Conservation (phyloP, 192 early-diverging fungal genomes). For the Entomortierella chlamydospora region DNA sequence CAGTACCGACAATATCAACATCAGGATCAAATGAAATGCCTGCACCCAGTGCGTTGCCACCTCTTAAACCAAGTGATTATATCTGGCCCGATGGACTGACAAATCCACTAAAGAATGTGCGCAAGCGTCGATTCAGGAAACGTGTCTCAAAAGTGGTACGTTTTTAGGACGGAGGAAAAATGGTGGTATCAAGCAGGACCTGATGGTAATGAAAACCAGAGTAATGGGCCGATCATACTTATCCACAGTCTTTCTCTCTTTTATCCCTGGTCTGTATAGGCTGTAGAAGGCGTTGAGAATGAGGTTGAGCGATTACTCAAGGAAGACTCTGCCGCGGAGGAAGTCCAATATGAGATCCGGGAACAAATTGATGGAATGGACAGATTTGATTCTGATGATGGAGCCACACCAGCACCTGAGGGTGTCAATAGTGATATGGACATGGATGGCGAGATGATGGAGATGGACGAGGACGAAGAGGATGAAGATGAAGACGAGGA, state of each 20-base stretch:
- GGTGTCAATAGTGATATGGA: conserved; percentile 54
- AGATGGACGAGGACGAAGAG: conserved; percentile 58
- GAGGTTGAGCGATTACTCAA: conserved; percentile 85
- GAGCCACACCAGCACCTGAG: conserved; percentile 51
- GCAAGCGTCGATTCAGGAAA: conserved; percentile 85
- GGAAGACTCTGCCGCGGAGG: conserved; percentile 77
- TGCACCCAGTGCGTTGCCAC: conserved; percentile 11
- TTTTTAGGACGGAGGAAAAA: no score
- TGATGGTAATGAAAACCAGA: no score
- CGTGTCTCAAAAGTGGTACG: conserved; percentile 79
- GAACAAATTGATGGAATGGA: conserved; percentile 25
- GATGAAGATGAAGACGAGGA: conserved; percentile 58
- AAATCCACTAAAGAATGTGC: conserved; percentile 77
- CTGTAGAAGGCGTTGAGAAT: conserved; percentile 83
- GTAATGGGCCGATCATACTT: no score
- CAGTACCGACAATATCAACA: background rate
- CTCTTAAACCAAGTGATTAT: conserved; percentile 68
- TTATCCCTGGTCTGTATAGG: conserved; percentile 50
- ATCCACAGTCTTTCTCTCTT: no score
- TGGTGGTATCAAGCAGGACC: no score
- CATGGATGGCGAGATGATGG: conserved; percentile 58
- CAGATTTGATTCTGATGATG: conserved; percentile 28
- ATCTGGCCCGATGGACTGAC: conserved; percentile 84
- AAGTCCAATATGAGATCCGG: conserved; percentile 67
- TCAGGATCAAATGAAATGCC: conserved; percentile 11